Base-by-base conservation (phyloP, 805 yeast species). In the Barnettozyma californica region DNA sequence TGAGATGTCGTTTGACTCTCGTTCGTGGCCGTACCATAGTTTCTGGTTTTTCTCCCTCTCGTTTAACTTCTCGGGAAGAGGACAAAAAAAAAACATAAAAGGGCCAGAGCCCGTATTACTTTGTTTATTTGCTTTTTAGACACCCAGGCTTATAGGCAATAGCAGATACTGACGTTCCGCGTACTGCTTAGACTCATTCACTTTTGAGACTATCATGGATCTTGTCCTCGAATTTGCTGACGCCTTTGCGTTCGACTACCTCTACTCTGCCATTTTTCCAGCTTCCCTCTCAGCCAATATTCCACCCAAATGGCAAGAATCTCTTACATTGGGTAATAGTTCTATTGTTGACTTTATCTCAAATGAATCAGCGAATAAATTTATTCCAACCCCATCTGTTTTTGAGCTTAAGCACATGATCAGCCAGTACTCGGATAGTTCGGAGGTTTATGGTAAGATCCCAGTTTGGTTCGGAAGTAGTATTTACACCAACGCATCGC, bases 171-270 rank as follows among this genome's bases (percentile, higher is more conserved):
- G 16, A 13, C 14, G 16, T 29, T 29, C 14, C 11, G 33, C 16
- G 11, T 8, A 29, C 33, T 14, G 33, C 16, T 14, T 13, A 29
- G 33, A 29, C 16, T 5, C 8, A 29, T 8, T 23, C 25, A 23
- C 25, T 5, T 4, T 13, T 16, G 8, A n/a, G 7, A 14, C 14
- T 14, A 18, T 23, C 21, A 92, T 94, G 99, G 99, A 94, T 84
- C 72, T 94, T 61, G 90, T 89, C 21, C 76, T 94, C 45, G 99
- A 94, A 67, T 71, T 81, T 21, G 68, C 73, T 41, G 99, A 94
- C 68, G 74, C 87, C 43, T 87, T 69, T 58, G 59, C 81, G 26
- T 77, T 92, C 44, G 99, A 94, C 69, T 74, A 72, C 63, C 69
- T 80, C 16, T 92, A 90, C 59, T 87, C 97, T 27, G 69, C 69